Conservation (phyloP, 208 protist species). For the Leishmania arabica region DNA sequence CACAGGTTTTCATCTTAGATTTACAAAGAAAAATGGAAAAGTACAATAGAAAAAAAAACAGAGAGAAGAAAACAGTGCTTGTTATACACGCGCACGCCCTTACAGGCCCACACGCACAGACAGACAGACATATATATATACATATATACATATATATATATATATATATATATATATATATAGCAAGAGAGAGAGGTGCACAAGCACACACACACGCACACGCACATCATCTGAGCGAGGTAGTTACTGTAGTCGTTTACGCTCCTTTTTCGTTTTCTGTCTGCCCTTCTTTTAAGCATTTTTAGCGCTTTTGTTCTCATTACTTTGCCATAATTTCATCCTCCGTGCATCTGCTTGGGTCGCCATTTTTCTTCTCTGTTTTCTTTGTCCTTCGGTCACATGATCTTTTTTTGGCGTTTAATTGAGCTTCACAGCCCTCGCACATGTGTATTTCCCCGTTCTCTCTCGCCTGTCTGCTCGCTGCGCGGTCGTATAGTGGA, state of each 20-base stretch:
- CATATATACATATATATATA: background rate
- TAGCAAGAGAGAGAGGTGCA: background rate
- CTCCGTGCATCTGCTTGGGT: background rate
- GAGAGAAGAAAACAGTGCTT: background rate
- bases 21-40: constrained; percentile 20
- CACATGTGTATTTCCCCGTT: background rate
- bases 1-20: constrained; percentile 12
- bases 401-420: background rate
- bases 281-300: background rate
- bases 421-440: background rate
- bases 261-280: background rate
- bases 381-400: background rate
- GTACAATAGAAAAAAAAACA: constrained; percentile 3
- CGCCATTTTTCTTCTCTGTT: background rate
- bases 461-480: background rate
- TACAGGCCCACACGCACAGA: background rate
- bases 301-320: background rate
- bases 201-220: background rate
- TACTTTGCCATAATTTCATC: background rate
- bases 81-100: background rate
- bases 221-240: background rate
- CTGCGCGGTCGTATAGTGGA: background rate
- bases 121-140: background rate
- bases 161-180: background rate
- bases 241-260: background rate